Conservation (phyloP, 83 land plant genomes). For the Larix sibirica region DNA sequence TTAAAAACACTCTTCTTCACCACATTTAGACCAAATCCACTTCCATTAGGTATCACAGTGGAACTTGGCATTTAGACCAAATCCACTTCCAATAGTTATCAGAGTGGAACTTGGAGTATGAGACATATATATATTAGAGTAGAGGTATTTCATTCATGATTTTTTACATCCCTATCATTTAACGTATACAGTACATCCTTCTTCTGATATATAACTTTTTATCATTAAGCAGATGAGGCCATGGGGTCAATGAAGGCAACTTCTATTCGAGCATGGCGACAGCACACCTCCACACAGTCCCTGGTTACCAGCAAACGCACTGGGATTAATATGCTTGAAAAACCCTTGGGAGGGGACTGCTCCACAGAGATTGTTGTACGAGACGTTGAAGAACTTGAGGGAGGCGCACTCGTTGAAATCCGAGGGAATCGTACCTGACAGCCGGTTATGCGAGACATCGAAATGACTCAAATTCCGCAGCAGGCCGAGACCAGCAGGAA, state of each 20-base stretch:
- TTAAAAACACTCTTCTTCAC: no score
- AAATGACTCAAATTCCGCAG: slow-evolving; percentile 39
- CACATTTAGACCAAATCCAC: no score
- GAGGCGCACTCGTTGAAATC: slow-evolving; percentile 15
- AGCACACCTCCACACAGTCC: slow-evolving; percentile 41
- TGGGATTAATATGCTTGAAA: slow-evolving; percentile 23
- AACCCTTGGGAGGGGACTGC: slow-evolving; percentile 21
- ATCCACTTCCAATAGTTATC: no score
- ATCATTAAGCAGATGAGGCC: no score
- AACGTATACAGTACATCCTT: no score
- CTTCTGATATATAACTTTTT: no score
- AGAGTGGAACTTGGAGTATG: no score
- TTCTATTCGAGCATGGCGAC: slow-evolving; percentile 6
- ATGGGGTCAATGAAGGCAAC: background rate
- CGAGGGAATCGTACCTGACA: slow-evolving; percentile 60
- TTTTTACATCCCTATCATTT: no score
- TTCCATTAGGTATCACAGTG: no score
- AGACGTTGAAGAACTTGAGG: slow-evolving; percentile 47
- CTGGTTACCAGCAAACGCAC: slow-evolving; percentile 23
- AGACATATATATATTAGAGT: no score
- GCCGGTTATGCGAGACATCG: slow-evolving; percentile 50
- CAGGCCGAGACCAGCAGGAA: slow-evolving; percentile 52
- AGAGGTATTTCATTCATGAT: no score
- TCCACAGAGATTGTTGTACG: slow-evolving; percentile 14
- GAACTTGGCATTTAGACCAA: no score